Evolutionary conservation across 73 alveolate genomes (phyloP).

Genomic region (Paramecium pentaurelia): DNA sequence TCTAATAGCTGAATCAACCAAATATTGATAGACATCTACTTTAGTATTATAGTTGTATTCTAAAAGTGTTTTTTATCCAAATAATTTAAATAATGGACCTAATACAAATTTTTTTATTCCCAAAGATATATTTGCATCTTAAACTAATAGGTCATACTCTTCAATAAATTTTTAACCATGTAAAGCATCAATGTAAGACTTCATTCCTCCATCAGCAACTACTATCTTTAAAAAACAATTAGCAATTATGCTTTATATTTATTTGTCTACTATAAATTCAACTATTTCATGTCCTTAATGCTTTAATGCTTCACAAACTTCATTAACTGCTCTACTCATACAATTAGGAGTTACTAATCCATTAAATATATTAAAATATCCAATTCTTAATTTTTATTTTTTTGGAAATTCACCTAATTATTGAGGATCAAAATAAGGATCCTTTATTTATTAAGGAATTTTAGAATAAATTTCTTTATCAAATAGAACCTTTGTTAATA

Average conservation of each 20-base stretch:
- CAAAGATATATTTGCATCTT: background rate
- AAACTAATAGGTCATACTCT: background rate
- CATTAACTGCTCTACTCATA: slow-evolving; percentile 61
- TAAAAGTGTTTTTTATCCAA: slow-evolving; percentile 20
- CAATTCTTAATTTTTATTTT: slow-evolving; percentile 66
- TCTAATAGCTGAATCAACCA: background rate
- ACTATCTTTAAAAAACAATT: background rate
- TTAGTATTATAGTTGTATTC: background rate
- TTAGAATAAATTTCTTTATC: background rate
- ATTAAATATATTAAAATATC: slow-evolving; percentile 63
- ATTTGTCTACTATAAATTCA: background rate
- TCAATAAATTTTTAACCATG: background rate
- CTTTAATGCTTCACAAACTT: slow-evolving; percentile 41
- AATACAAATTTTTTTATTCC: background rate
- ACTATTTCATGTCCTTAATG: slow-evolving; percentile 64
- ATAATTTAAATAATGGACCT: background rate
- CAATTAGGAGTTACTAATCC: slow-evolving; percentile 7
- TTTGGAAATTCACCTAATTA: background rate
- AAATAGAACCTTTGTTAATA: slow-evolving; percentile 27
- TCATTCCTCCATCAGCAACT: background rate
- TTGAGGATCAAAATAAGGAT: background rate
- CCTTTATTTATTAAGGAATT: background rate
- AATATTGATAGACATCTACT: background rate
- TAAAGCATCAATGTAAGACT: background rate
- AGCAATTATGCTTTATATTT: background rate